Base-by-base conservation (phyloP, 2,329 filamentous ascomycete genomes). In the Aureobasidium uvarum region DNA sequence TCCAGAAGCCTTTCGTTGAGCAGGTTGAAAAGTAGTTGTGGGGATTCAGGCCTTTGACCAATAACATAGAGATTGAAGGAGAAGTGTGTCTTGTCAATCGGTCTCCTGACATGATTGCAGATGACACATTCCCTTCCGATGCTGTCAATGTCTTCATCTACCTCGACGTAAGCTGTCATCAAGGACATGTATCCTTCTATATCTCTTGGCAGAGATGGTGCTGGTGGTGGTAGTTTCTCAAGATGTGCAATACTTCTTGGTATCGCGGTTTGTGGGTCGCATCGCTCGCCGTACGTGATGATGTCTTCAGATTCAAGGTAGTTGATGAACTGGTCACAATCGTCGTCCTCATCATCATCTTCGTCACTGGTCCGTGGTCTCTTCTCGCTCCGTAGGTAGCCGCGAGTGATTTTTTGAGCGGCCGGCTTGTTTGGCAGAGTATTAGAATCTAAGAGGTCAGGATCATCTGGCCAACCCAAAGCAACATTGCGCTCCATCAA, bases 21-120 rank as follows among this genome's bases (percentile, higher is more conserved):
- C 1, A 16, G 13, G 13, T 33, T 18, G 23, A 54, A 54, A 11
- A 39, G 5, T 18, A 18, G 7, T 10, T 38, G n/a, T 23, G 51
- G 51, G 4, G 33, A 18, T 5, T 54, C 31, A 2, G 11, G 10
- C 36, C 33, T 23, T 8, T 39, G n/a, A 6, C 51, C 51, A 25
- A 54, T 23, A 13, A 54, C 33, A 39, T 54, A 54, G 20, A 54
- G 51, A n/a, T 23, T 54, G n/a, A 38, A 54, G 1, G 51, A 54
- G 33, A 54, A 54, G 13, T 39, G 20, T 7, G n/a, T 16, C 1
- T 14, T 7, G 3, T 5, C 38, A 23, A 33, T 3, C n/a, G n/a
- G n/a, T 18, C 36, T 33, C 10, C 10, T 23, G 20, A 18, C 23
- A 18, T 39, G 33, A 5, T 13, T 36, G 51, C n/a, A 54, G n/a